Base-by-base conservation (phyloP, 352 stramenopile genomes). In the Globisporangium emineosum region DNA sequence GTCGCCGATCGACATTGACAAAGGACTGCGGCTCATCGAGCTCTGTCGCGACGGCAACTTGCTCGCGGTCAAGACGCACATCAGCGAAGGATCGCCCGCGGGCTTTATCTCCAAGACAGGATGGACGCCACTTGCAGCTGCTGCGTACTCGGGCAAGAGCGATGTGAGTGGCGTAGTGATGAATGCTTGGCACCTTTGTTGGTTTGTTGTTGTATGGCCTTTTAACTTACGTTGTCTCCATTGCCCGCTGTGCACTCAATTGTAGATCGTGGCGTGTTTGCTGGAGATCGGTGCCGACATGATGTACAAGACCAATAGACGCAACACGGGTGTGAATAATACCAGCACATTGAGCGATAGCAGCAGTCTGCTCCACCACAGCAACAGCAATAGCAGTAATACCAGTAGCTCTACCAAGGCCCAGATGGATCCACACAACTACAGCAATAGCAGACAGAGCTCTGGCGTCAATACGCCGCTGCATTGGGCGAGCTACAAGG, bases 401-500 rank as follows among this genome's bases (percentile, higher is more conserved):
- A 12, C 45, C 29, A 69, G 57, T 45, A 59, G 29, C 51, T 37
- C 52, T 43, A 12, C 5, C 30, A 54, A 62, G 60, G 33, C 15
- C 25, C 13, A 19, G 9, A 57, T 33, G 37, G 52, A 57, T 12
- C 21, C 19, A 0, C 30, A 57, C 43, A 64, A 57, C 15, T n/a
- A 8, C 35, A 61, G 29, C 40, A 43, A 17, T 21, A 61, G 53
- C 52, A 73, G 63, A 67, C 68, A 43, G 30, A 67, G 29, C 32
- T 73, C 69, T 13, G 73, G 76, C 2, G 67, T 69, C 54, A 92
- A 91, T 58, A 94, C 84, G 12, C 88, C 88, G 12, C 67, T 96
- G 42, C 88, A 96, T 60, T 96, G 88, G 88, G 83, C 85, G n/a
- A 88, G 82, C 70, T 96, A 96, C 71, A 88, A 87, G 54, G 86